Percentiles rank a stretch among this genome's conserved stretches.
phyloP scores from a whole-genome alignment of 2,329 filamentous ascomycete species.

The Clonostachys solani region DNA sequence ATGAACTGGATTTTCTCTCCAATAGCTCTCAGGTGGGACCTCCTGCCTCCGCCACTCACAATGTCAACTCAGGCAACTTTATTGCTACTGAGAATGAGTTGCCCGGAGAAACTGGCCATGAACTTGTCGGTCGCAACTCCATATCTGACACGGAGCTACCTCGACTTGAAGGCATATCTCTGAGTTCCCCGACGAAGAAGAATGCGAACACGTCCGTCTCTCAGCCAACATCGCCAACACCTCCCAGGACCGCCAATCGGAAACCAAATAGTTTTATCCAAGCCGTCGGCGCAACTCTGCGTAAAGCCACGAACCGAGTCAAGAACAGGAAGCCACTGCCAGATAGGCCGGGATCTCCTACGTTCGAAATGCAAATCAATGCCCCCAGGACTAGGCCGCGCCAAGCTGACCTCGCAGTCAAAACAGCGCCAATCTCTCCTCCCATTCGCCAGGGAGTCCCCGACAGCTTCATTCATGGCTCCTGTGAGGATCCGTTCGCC shows the following conservation, averaged over 20 bases:
- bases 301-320: constrained; percentile 29
- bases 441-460: background rate
- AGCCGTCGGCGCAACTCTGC: constrained; percentile 32
- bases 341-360: constrained; percentile 20
- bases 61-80: constrained; percentile 21
- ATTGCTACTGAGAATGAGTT: constrained; percentile 6
- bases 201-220: constrained; percentile 14
- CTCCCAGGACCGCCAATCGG: constrained; percentile 18
- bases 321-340: constrained; percentile 17
- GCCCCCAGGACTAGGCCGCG: constrained; percentile 23
- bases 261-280: constrained; percentile 34
- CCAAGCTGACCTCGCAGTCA: constrained; percentile 10
- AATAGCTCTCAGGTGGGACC: constrained; percentile 21
- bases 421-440: constrained; percentile 4
- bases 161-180: constrained; percentile 40
- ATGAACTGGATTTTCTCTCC: constrained; percentile 29
- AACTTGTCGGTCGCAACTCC: constrained; percentile 11
- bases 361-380: constrained; percentile 22
- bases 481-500: constrained; percentile 31
- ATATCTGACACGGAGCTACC: constrained; percentile 45
- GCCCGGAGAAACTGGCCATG: too few relatives aligned
- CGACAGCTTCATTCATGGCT: constrained; percentile 24
- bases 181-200: constrained; percentile 28
- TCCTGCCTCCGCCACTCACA: constrained; percentile 15
- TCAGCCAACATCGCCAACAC: constrained; percentile 23